phyloP scores from a whole-genome alignment of 192 early-diverging fungal genomes.

The Backusella circina region DNA sequence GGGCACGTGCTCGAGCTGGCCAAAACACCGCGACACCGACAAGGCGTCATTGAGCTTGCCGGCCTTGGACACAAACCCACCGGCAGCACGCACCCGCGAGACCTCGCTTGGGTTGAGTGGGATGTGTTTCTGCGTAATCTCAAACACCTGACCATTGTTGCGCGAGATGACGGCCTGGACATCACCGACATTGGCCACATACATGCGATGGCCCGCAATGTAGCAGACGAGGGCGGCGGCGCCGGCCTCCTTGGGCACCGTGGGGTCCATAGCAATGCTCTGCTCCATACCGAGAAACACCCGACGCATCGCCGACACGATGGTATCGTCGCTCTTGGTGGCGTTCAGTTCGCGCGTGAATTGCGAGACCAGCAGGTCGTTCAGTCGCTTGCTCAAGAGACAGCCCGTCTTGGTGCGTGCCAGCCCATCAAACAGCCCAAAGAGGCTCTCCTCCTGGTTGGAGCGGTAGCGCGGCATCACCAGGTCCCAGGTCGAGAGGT shows the following conservation, averaged over 20 bases:
- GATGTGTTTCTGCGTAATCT: conserved; percentile 71
- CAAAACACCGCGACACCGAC: conserved; percentile 79
- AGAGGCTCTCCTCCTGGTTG: conserved; percentile 81
- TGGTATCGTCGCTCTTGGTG: conserved; percentile 51
- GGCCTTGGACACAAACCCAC: conserved; percentile 74
- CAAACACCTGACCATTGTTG: conserved; percentile 59
- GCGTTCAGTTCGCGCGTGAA: conserved; percentile 75
- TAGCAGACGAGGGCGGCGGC: conserved; percentile 80
- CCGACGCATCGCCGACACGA: conserved; percentile 70
- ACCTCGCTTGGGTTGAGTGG: conserved; percentile 66
- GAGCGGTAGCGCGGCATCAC: conserved; percentile 81
- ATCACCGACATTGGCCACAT: conserved; percentile 87
- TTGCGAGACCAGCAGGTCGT: conserved; percentile 62
- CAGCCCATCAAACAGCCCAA: conserved; percentile 83
- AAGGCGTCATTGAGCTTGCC: conserved; percentile 73
- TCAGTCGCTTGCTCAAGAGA: conserved; percentile 61
- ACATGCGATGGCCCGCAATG: conserved; percentile 69
- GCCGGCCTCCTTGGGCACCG: conserved; percentile 43
- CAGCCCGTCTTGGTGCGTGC: conserved; percentile 46
- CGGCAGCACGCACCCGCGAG: conserved; percentile 70
- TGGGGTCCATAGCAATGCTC: conserved; percentile 53
- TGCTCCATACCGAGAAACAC: conserved; percentile 82
- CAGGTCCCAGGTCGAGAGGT: conserved; percentile 80
- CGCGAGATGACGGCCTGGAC: conserved; percentile 71
- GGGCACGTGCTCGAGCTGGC: conserved; percentile 80